Evolutionary conservation across 78 protist species (phyloP).

Genomic region (Protostelium mycophagum): DNA sequence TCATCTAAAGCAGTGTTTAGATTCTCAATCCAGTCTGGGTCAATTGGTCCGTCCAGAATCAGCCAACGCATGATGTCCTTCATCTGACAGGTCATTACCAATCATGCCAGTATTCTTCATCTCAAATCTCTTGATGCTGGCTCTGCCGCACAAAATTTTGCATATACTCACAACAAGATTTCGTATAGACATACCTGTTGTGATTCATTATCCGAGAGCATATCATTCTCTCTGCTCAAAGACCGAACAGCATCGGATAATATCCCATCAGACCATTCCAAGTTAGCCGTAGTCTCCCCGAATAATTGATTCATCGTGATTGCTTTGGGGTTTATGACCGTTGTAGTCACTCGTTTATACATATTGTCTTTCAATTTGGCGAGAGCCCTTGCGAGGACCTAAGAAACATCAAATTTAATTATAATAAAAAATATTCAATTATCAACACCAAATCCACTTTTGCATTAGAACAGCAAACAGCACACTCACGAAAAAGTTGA

Average conservation of each 20-base stretch:
- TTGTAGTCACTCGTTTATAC: neutral
- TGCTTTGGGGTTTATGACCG: conserved; percentile 96
- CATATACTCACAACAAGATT: no score
- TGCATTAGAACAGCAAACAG: no score
- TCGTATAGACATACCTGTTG: neutral
- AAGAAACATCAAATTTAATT: no score
- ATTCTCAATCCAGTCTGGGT: conserved; percentile 99
- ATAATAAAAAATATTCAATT: no score
- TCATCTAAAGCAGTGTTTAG: conserved; percentile 97
- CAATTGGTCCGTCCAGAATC: conserved; percentile 97
- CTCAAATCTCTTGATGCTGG: no score
- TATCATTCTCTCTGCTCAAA: conserved; percentile 65
- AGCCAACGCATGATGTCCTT: conserved; percentile 76
- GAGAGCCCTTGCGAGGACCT: conserved; percentile 52
- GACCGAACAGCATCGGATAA: conserved; percentile 84
- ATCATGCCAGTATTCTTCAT: no score
- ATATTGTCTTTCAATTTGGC: conserved; percentile 26
- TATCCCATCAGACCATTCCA: conserved; percentile 99
- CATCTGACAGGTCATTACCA: neutral
- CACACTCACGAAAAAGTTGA: neutral
- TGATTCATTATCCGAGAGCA: conserved; percentile 26
- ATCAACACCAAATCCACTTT: no score
- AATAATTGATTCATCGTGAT: conserved; percentile 89
- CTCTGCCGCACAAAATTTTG: no score
- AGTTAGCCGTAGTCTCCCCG: conserved; percentile 94